phyloP scores from a whole-genome alignment of 2,329 filamentous ascomycete species.

The Ophiostoma fasciatum region DNA sequence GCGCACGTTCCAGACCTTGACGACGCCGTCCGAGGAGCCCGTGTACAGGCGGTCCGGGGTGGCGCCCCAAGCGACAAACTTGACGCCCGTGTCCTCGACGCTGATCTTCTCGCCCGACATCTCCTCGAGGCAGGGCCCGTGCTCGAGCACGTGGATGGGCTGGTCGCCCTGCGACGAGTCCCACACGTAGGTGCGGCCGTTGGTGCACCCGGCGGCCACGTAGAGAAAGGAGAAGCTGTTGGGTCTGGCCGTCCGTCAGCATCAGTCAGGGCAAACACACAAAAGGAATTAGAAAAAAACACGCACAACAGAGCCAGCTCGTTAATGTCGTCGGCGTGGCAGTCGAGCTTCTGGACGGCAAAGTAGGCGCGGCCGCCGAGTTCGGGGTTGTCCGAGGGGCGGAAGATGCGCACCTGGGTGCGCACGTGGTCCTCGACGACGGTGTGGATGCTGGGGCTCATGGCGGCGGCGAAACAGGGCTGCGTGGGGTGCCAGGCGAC shows the following conservation, averaged over 20 bases:
- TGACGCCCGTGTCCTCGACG: constrained; percentile 44
- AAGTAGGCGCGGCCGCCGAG: constrained; percentile 21
- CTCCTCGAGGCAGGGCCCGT: constrained; percentile 28
- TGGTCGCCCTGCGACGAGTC: constrained; percentile 41
- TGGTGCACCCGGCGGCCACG: constrained; percentile 45
- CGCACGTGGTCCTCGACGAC: constrained; percentile 27
- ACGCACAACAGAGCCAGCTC: constrained; percentile 38
- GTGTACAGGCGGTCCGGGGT: constrained; percentile 45
- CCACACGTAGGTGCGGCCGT: constrained; percentile 49
- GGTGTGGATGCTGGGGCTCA: constrained; percentile 34
- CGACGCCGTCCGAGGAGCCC: constrained; percentile 45
- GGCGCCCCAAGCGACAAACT: constrained; percentile 47
- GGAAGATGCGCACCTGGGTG: constrained; percentile 45
- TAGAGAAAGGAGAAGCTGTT: constrained; percentile 36
- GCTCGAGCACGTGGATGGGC: constrained; percentile 39
- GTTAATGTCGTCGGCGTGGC: constrained; percentile 45
- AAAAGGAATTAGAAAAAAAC: background rate
- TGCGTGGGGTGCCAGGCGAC: constrained; percentile 46
- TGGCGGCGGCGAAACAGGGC: constrained; percentile 40
- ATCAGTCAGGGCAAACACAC: constrained; percentile 13
- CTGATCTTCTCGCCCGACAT: constrained; percentile 10
- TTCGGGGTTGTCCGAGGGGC: constrained; percentile 16
- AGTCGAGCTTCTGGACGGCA: constrained; percentile 42
- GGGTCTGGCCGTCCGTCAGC: constrained; percentile 28
- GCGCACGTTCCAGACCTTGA: constrained; percentile 49